Conservation (phyloP, 106 monocot genomes). For the Acorus calamus region DNA sequence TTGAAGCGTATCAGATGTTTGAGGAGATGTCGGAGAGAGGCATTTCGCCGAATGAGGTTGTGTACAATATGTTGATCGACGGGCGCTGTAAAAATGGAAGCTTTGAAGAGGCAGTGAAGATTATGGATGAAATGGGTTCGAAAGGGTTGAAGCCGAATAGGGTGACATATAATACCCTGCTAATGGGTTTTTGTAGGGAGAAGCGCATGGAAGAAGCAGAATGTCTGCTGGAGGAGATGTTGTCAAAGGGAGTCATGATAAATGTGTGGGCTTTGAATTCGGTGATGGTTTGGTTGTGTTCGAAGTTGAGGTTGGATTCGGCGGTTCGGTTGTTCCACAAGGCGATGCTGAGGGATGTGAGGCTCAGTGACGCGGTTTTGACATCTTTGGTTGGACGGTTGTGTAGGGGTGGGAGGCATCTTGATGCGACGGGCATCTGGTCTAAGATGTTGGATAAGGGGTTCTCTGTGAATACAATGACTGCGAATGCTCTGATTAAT, state of each 20-base stretch:
- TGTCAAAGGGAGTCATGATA: constrained; percentile 31
- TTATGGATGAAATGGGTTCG: constrained; percentile 53
- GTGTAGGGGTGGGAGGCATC: constrained; percentile 43
- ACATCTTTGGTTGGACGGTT: constrained; percentile 37
- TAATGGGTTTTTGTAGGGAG: constrained; percentile 46
- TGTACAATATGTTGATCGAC: constrained; percentile 71
- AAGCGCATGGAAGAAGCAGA: constrained; percentile 66
- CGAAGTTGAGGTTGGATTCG: constrained; percentile 34
- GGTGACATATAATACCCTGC: constrained; percentile 66
- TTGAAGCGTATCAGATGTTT: constrained; percentile 28
- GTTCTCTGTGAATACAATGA: constrained; percentile 30
- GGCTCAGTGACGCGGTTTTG: constrained; percentile 50
- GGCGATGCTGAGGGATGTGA: constrained; percentile 53
- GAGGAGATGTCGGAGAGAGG: constrained; percentile 62
- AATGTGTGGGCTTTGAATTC: constrained; percentile 43
- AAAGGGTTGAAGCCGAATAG: constrained; percentile 47
- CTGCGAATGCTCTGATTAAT: constrained; percentile 74
- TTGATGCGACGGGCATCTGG: constrained; percentile 57
- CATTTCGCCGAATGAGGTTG: constrained; percentile 46
- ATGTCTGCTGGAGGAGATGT: constrained; percentile 57
- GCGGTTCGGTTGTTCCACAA: constrained; percentile 48
- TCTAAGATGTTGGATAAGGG: constrained; percentile 44
- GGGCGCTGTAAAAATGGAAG: constrained; percentile 48
- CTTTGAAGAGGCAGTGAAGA: constrained; percentile 28
- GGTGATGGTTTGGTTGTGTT: constrained; percentile 48